phyloP scores from a whole-genome alignment of 2,329 filamentous ascomycete species.

The Onygenales sp. region DNA sequence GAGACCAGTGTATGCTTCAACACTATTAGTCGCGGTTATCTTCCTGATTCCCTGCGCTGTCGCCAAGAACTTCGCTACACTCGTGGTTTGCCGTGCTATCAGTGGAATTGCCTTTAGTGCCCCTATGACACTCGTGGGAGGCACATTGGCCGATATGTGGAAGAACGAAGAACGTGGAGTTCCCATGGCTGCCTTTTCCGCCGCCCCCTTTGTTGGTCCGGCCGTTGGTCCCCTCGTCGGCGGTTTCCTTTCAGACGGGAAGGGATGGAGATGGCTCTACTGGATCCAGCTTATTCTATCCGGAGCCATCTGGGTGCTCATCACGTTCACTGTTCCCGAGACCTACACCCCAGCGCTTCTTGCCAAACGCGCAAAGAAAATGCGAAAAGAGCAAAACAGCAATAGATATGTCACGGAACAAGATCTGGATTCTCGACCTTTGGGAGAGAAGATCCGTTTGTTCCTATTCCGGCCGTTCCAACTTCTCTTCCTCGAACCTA shows the following conservation, averaged over 20 bases:
- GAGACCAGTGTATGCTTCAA: slow-evolving; percentile 59
- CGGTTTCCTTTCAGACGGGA: slow-evolving; percentile 61
- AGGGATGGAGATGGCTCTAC: slow-evolving; percentile 76
- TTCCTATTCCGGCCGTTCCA: slow-evolving; percentile 79
- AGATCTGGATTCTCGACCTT: slow-evolving; percentile 63
- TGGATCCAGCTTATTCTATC: slow-evolving; percentile 76
- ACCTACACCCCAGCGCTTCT: slow-evolving; percentile 79
- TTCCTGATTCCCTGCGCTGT: slow-evolving; percentile 76
- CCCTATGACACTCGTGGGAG: slow-evolving; percentile 77
- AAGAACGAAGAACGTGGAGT: slow-evolving; percentile 73
- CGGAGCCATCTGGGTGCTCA: slow-evolving; percentile 59
- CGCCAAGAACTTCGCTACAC: slow-evolving; percentile 63
- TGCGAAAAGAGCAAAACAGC: slow-evolving; percentile 61
- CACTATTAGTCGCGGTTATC: slow-evolving; percentile 59
- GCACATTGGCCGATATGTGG: slow-evolving; percentile 78
- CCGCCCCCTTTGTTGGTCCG: slow-evolving; percentile 73
- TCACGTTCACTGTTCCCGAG: slow-evolving; percentile 82
- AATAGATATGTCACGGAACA: slow-evolving; percentile 64
- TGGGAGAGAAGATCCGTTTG: slow-evolving; percentile 58
- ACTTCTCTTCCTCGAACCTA: slow-evolving; percentile 72
- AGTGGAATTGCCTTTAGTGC: slow-evolving; percentile 79
- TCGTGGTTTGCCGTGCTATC: slow-evolving; percentile 66
- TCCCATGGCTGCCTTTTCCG: slow-evolving; percentile 77
- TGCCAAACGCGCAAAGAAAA: slow-evolving; percentile 56
- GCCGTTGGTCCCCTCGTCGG: slow-evolving; percentile 68